Evolutionary conservation across 2,329 filamentous ascomycete species (phyloP), one percentile per base, ranked within the genome.

Genomic region (Teratosphaeria gauchensis): DNA sequence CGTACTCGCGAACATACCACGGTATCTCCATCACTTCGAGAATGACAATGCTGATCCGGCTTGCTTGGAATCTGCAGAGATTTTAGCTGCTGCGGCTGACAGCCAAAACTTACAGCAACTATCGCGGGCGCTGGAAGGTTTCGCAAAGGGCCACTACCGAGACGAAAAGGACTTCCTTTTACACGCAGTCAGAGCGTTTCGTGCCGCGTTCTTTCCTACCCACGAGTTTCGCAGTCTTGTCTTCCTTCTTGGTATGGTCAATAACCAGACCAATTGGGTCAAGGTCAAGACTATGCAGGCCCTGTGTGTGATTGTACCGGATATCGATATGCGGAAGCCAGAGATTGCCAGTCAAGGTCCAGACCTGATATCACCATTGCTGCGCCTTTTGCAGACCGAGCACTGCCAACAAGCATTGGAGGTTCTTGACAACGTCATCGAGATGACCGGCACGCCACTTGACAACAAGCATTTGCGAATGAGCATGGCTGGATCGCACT

Each of bases 381-480:
- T 99, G 57, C 85, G 94, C 57, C 80, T 99, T 21, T 76, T 99
- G 46, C 92, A 96, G 71, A 96, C 92, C 1, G 90, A 95, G 61
- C 92, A 92, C 68, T 97, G 92, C 72, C 90, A 94, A 73, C 88
- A 96, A 69, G 94, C 94, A 11, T 78, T 99, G 9, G 85, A 90
- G 64, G 92, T 99, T 0, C 78, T 99, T 59, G 94, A 99, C 72
- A 89, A 92, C 63, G 94, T 97, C 66, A 95, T 96, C 83, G 90
- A 89, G 31, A 92, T 97, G 78, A 91, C 91, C 0, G 89, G 90
- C 4, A 78, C 75, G 33, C 88, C 92, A 1, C 90, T 96, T 82
- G 94, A 97, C 73, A 90, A 89, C 66, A 90, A 96, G 66, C 91
- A 97, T 69, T 77, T 99, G 59, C 85, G 94, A 46, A 99, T 99